These are phyloP conservation scores for Yamadazyma blattariae DNA, from an alignment of 1,139 yeast species.

Conservation along the genomic window DNA sequence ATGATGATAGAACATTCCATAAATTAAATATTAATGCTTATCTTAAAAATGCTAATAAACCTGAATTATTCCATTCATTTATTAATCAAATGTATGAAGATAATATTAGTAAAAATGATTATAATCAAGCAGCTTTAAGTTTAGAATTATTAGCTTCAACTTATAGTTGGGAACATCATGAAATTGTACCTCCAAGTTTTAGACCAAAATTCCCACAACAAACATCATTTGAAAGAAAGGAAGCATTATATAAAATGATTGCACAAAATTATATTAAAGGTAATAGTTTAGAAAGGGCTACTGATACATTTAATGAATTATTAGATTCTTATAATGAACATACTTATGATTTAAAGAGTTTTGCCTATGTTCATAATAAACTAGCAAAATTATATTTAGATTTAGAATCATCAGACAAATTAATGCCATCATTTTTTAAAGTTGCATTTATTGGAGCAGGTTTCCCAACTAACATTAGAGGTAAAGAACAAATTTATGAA, in stretches of 20 bases:
- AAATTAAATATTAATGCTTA: slow-evolving; percentile 74
- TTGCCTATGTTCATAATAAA: slow-evolving; percentile 69
- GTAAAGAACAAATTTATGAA: slow-evolving; percentile 77
- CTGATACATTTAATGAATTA: slow-evolving; percentile 73
- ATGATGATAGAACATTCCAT: slow-evolving; percentile 83
- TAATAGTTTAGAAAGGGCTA: slow-evolving; percentile 71
- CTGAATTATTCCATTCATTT: slow-evolving; percentile 76
- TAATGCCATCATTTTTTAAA: slow-evolving; percentile 75
- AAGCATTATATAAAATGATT: slow-evolving; percentile 65
- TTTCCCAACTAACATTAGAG: slow-evolving; percentile 74
- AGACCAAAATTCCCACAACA: slow-evolving; percentile 79
- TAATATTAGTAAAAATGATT: slow-evolving; percentile 58
- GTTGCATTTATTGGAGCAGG: slow-evolving; percentile 84
- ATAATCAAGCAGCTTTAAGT: slow-evolving; percentile 80
- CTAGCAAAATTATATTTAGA: slow-evolving; percentile 67
- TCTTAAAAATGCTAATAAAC: slow-evolving; percentile 74
- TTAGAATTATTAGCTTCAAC: slow-evolving; percentile 76
- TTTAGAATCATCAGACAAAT: slow-evolving; percentile 68
- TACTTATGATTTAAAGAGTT: slow-evolving; percentile 74
- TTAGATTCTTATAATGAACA: slow-evolving; percentile 71
- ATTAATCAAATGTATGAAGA: slow-evolving; percentile 72
- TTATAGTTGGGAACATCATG: slow-evolving; percentile 70
- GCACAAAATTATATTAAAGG: slow-evolving; percentile 74
- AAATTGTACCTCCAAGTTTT: slow-evolving; percentile 51
- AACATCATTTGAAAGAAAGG: slow-evolving; percentile 79